Base-by-base conservation (phyloP, 106 monocot genomes). In the Triglochin maritima region DNA sequence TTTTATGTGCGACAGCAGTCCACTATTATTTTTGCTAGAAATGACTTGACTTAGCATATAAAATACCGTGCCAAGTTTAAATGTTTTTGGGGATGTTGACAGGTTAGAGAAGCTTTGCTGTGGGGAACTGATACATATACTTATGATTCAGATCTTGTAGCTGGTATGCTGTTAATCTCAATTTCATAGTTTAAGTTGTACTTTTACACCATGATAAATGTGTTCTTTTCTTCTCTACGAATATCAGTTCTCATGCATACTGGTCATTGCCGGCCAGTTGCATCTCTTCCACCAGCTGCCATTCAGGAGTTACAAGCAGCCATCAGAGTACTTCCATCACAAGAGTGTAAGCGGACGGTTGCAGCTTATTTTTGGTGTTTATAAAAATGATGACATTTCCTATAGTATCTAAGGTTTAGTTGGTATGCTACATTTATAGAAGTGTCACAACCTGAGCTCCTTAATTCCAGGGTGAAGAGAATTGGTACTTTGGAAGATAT, bases 71-170 rank as follows among this genome's bases (percentile, higher is more conserved):
- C 29, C 29, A 29, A 29, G 29, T 29, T 29, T 29, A 29, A 29
- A 29, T 29, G 29, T 29, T 29, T 29, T 29, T 29, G 29, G 29
- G 29, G 29, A 29, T 29, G 29, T 29, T 29, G 29, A 29, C 77
- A 95, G 94, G 94, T 95, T n/a, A 85, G 77, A 81, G 90, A 85
- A 64, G 90, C 83, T 17, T 90, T 90, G 56, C 73, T 95, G 42
- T 95, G 94, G 94, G 94, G 94, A 76, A 95, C 94, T 42, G 94
- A 95, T 79, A 71, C 83, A 72, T 95, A 95, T 60, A 90, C 90
- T 42, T 79, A 90, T 65, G 94, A 95, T 83, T 95, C 94, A 60
- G 94, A 95, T 82, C 90, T 95, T 77, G 87, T 95, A 72, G 90
- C 94, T 67, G 94, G 94, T 95, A 83, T 29, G 29, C n/a, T 42